Evolutionary conservation across 2,329 filamentous ascomycete genomes (phyloP).

Genomic region (Microdochium nivale): DNA sequence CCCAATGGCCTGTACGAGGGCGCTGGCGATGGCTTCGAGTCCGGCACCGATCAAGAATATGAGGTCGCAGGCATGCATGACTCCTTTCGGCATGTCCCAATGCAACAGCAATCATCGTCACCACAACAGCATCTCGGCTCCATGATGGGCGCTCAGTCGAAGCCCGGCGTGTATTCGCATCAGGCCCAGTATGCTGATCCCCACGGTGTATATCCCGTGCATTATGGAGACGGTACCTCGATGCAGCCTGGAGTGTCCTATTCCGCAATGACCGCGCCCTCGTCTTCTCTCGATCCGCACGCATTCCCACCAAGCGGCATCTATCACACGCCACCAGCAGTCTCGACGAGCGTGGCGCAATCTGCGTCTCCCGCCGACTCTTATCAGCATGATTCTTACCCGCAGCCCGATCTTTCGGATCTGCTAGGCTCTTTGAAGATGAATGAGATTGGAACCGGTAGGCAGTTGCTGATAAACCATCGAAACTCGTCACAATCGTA

Average conservation of each 20-base stretch:
- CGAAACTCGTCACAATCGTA: neutral
- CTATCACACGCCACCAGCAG: conserved; percentile 42
- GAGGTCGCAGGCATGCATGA: conserved; percentile 33
- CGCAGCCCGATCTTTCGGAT: conserved; percentile 65
- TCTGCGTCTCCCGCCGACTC: conserved; percentile 37
- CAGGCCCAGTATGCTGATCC: conserved; percentile 39
- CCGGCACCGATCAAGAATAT: conserved; percentile 30
- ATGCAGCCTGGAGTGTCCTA: conserved; percentile 44
- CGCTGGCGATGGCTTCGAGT: conserved; percentile 39
- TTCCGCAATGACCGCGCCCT: conserved; percentile 38
- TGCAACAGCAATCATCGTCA: conserved; percentile 30
- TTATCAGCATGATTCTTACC: conserved; percentile 55
- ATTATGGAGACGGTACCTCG: conserved; percentile 35
- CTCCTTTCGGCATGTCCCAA: conserved; percentile 42
- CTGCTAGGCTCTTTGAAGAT: conserved; percentile 81
- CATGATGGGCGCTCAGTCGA: conserved; percentile 30
- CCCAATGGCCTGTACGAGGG: conserved; percentile 70
- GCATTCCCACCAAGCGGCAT: conserved; percentile 38
- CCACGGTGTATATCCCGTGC: conserved; percentile 21
- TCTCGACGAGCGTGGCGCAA: conserved; percentile 29
- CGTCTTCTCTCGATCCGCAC: conserved; percentile 38
- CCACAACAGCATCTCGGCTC: conserved; percentile 10
- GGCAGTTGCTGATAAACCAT: conserved; percentile 15
- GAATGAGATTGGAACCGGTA: conserved; percentile 78
- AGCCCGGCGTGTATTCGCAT: conserved; percentile 37